Evolutionary conservation across 306 rosid species (phyloP).

Genomic region (Chamaecrista fasciculata): DNA sequence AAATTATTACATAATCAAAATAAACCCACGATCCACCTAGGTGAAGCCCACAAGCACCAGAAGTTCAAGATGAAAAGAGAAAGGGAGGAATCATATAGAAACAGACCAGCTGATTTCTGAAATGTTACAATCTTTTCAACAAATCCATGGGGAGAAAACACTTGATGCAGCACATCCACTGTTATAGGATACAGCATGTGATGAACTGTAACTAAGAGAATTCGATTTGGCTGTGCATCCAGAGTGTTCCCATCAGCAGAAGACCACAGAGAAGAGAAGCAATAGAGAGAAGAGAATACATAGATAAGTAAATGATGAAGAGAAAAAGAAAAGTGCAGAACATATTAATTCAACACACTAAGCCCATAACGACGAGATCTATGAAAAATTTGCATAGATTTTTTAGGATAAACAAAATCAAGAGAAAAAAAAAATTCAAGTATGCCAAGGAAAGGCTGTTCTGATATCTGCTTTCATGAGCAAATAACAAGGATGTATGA

Average conservation of each 20-base stretch:
- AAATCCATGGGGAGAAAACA: conserved; percentile 94
- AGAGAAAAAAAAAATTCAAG: not conserved
- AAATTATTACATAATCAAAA: conserved; percentile 19
- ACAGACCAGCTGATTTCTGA: conserved; percentile 99
- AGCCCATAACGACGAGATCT: too few species aligned
- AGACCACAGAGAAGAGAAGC: conserved; percentile 83
- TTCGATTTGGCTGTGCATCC: conserved; percentile 98
- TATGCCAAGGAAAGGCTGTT: not conserved
- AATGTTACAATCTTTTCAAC: conserved; percentile 99
- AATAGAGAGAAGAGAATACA: conserved; percentile 84
- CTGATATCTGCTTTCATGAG: not conserved
- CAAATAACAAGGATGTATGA: conserved; percentile 16
- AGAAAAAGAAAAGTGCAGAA: conserved; percentile 39
- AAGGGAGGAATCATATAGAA: conserved; percentile 67
- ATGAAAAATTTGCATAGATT: too few species aligned
- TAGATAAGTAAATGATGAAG: conserved; percentile 60
- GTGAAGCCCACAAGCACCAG: conserved; percentile 20
- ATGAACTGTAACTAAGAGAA: conserved; percentile 97
- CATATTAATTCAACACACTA: conserved; percentile 28
- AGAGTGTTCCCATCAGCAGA: conserved; percentile 63
- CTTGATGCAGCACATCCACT: conserved; percentile 99
- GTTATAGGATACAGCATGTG: conserved; percentile 99
- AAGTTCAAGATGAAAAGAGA: conserved; percentile 33
- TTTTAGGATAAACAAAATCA: too few species aligned
- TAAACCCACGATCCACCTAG: conserved; percentile 14